phyloP scores from a whole-genome alignment of 148 eudicot species.

The Cornus suecica region DNA sequence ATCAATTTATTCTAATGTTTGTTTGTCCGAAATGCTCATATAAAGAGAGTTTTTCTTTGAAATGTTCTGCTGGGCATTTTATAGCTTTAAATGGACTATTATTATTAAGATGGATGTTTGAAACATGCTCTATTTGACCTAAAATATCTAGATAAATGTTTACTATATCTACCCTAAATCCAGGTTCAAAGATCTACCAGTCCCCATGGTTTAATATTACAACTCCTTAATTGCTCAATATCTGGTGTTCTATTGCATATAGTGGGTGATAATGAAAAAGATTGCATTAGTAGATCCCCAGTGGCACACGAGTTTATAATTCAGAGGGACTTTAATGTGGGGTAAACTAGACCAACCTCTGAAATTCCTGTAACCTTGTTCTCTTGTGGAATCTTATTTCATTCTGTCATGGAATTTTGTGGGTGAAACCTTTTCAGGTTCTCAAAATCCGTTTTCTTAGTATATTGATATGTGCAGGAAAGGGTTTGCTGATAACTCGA shows the following conservation, averaged over 20 bases:
- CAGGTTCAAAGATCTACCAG: background rate
- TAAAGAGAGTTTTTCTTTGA: background rate
- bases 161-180: background rate
- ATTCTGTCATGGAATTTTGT: background rate
- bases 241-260: background rate
- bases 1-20: constrained; percentile 2
- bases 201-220: background rate
- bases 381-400: background rate
- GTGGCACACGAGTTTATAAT: background rate
- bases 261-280: background rate
- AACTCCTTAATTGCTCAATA: background rate
- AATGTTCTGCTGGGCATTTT: background rate
- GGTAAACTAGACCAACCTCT: background rate
- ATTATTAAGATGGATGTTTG: background rate
- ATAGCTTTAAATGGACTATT: background rate
- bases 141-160: background rate
- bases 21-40: background rate
- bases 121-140: constrained; percentile 6
- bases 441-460: background rate
- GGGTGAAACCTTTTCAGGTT: background rate
- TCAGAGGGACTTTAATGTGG: background rate
- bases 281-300: background rate
- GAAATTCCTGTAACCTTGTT: background rate
- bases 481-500: background rate
- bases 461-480: background rate